These are phyloP conservation scores for Melampsora larici-populina DNA, from an alignment of 1,284 basidiomycete genomes.

Conservation along the genomic window DNA sequence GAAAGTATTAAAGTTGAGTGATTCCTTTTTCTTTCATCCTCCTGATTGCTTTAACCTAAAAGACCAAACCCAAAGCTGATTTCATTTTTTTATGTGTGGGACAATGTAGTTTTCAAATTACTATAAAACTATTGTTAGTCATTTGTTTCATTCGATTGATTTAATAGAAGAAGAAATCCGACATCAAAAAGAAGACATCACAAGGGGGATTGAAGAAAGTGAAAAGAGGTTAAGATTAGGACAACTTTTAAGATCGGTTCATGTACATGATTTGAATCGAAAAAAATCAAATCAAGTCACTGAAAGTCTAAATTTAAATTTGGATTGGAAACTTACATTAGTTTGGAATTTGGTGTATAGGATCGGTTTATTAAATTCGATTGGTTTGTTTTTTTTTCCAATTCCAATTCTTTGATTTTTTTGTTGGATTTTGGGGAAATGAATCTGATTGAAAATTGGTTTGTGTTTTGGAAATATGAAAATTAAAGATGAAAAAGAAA, in stretches of 20 bases:
- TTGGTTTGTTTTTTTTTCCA: background rate
- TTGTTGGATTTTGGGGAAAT: no score
- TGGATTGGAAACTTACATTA: conserved; percentile 15
- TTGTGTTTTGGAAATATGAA: background rate
- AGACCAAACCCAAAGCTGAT: background rate
- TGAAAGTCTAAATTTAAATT: background rate
- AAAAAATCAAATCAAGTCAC: background rate
- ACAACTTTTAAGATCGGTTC: background rate
- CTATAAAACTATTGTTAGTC: conserved; percentile 21
- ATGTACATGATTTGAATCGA: conserved; percentile 32
- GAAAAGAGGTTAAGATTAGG: conserved; percentile 6
- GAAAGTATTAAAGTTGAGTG: conserved; percentile 36
- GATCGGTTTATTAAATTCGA: background rate
- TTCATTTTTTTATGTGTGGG: background rate
- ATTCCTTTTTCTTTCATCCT: background rate
- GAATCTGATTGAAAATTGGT: background rate
- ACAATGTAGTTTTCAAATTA: conserved; percentile 25
- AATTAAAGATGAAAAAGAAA: background rate
- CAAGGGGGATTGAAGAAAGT: background rate
- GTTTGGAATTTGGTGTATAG: conserved; percentile 12
- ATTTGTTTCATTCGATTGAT: conserved; percentile 6
- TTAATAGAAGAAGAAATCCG: no score
- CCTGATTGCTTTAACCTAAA: background rate
- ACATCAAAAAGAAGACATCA: background rate
- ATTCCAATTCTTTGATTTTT: background rate